Evolutionary conservation across 805 yeast genomes (phyloP).

Genomic region (Lipomyces orientalis): DNA sequence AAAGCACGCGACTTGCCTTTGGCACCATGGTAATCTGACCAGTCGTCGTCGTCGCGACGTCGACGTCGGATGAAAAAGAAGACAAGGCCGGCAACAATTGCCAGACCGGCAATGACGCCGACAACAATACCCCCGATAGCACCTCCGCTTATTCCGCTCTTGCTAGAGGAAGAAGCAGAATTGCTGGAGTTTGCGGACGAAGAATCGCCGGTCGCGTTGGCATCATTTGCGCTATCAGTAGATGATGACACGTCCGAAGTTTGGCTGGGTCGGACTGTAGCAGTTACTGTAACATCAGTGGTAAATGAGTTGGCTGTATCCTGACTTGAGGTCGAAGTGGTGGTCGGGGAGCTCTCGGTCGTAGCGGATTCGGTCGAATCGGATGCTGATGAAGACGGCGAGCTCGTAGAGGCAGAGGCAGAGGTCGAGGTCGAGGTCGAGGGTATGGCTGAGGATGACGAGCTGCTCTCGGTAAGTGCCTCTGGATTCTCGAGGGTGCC

Average conservation of each 20-base stretch:
- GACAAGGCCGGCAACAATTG: conserved; percentile 49
- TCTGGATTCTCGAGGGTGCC: conserved; percentile 31
- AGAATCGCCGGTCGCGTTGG: conserved; percentile 40
- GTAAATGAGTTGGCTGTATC: neutral
- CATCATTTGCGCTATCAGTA: conserved; percentile 10
- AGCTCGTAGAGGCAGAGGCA: conserved; percentile 45
- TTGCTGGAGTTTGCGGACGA: conserved; percentile 41
- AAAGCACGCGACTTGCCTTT: neutral
- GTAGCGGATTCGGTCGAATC: conserved; percentile 37
- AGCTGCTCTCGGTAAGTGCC: conserved; percentile 27
- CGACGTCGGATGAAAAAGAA: conserved; percentile 53
- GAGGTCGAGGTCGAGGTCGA: conserved; percentile 39
- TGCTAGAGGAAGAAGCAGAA: conserved; percentile 28
- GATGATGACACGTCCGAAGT: conserved; percentile 40
- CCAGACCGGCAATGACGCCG: conserved; percentile 57
- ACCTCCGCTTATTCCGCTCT: conserved; percentile 48
- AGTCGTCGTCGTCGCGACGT: conserved; percentile 48
- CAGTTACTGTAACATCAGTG: conserved; percentile 20
- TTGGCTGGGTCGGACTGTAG: conserved; percentile 37
- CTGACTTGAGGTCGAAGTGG: neutral
- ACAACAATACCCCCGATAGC: conserved; percentile 69
- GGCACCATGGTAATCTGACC: conserved; percentile 27
- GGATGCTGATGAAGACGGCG: conserved; percentile 42
- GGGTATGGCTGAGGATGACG: conserved; percentile 26
- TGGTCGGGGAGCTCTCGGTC: conserved; percentile 31